These are phyloP conservation scores for Silene noctiflora DNA, from an alignment of 179 eudicot genomes.

Conservation along the genomic window DNA sequence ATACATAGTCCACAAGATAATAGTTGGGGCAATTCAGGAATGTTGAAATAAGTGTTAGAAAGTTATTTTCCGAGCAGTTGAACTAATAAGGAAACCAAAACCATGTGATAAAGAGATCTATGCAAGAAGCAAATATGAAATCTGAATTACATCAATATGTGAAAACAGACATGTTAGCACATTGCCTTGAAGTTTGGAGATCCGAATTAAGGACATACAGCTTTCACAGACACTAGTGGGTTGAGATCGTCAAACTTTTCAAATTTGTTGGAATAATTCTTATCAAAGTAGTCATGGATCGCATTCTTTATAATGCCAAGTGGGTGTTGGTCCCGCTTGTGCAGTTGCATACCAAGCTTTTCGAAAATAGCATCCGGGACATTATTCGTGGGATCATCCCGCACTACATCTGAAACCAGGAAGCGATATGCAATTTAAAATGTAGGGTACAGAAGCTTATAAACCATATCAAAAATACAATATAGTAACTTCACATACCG, in stretches of 20 bases:
- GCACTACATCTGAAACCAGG: constrained; percentile 61
- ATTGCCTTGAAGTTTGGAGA: not conserved
- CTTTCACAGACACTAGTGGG: constrained; percentile 75
- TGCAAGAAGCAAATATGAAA: not conserved
- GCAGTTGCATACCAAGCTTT: constrained; percentile 93
- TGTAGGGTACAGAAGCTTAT: not conserved
- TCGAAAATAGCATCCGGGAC: constrained; percentile 75
- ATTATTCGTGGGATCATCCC: constrained; percentile 87
- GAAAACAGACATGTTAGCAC: not conserved
- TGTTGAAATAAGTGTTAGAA: not conserved
- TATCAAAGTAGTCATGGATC: constrained; percentile 70
- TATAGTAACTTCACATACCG: not conserved
- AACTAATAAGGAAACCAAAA: not conserved
- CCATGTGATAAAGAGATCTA: not conserved
- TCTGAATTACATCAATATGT: not conserved
- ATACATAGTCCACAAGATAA: constrained; percentile 3
- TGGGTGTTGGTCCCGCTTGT: constrained; percentile 74
- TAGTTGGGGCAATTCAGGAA: not conserved
- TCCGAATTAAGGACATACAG: constrained; percentile 34
- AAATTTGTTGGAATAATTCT: constrained; percentile 59
- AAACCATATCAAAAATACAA: not conserved
- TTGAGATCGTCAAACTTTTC: constrained; percentile 83
- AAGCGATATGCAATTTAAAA: not conserved
- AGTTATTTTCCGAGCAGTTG: no score
- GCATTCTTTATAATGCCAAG: constrained; percentile 91